Percentiles rank a stretch among this genome's conserved stretches.
Conservation (phyloP, 1,284 basidiomycete genomes). For the Fomitopsis palustris region DNA sequence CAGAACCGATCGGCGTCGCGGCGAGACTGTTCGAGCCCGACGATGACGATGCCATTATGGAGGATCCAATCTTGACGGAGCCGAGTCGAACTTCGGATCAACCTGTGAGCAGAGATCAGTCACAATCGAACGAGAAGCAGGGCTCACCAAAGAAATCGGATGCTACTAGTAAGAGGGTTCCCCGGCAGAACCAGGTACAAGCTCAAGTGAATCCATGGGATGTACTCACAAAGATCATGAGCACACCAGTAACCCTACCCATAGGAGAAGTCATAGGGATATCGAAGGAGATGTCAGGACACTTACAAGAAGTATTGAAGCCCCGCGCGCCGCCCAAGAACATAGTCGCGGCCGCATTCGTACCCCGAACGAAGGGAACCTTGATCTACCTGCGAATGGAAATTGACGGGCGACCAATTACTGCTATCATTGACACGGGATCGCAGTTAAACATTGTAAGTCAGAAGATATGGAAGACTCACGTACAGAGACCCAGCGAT, state of each 20-base stretch:
- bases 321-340: not conserved
- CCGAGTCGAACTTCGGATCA: not conserved
- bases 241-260: not conserved
- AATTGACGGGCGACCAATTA: not conserved
- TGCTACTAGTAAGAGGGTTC: not conserved
- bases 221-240: not conserved
- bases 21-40: not conserved
- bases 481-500: not conserved
- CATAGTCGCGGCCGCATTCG: not conserved
- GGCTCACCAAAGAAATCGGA: not conserved
- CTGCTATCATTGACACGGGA: too few relatives aligned
- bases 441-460: not conserved
- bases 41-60: not conserved
- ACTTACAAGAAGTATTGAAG: not conserved
- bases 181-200: not conserved
- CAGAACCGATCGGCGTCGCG: not conserved
- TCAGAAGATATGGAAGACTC: not conserved
- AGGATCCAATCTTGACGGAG: not conserved
- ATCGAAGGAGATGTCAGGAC: not conserved
- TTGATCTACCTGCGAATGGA: not conserved
- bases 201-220: not conserved
- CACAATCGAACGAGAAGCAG: not conserved
- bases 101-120: not conserved
- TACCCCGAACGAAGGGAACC: not conserved
- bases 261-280: not conserved